phyloP scores from a whole-genome alignment of 2,329 filamentous ascomycete genomes.

The Xenosphaeropsis pyriputrescens region DNA sequence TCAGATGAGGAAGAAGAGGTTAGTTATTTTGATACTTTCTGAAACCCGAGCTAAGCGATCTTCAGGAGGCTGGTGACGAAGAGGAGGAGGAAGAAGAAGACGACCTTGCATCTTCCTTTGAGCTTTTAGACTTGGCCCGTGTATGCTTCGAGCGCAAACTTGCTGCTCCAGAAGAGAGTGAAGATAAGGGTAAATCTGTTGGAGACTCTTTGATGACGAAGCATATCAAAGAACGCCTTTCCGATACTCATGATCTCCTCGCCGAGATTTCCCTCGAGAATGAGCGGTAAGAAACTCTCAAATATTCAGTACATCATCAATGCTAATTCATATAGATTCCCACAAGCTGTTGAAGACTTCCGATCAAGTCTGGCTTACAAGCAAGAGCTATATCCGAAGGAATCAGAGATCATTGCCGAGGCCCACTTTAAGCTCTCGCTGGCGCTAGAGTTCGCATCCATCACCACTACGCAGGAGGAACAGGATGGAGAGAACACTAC shows the following conservation, averaged over 20 bases:
- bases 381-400: constrained; percentile 60
- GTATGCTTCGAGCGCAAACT: constrained; percentile 46
- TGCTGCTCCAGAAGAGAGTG: constrained; percentile 26
- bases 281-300: constrained; percentile 42
- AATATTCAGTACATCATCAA: not conserved
- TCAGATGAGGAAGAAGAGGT: constrained; percentile 55
- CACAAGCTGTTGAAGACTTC: constrained; percentile 74
- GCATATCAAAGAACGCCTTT: constrained; percentile 70
- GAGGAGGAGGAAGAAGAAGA: constrained; percentile 48
- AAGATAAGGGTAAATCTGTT: constrained; percentile 29
- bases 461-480: constrained; percentile 45
- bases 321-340: constrained; percentile 39
- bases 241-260: constrained; percentile 86
- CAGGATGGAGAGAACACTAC: constrained; percentile 28
- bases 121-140: constrained; percentile 70
- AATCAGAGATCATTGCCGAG: constrained; percentile 79
- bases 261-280: constrained; percentile 96
- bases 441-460: constrained; percentile 83
- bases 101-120: constrained; percentile 66
- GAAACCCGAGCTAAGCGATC: constrained; percentile 18
- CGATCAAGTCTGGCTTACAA: constrained; percentile 67
- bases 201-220: constrained; percentile 24
- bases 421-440: constrained; percentile 94
- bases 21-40: constrained; percentile 30
- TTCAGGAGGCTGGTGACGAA: constrained; percentile 19